Conservation (phyloP, 305 asterid species). For the Nicotiana rustica region DNA sequence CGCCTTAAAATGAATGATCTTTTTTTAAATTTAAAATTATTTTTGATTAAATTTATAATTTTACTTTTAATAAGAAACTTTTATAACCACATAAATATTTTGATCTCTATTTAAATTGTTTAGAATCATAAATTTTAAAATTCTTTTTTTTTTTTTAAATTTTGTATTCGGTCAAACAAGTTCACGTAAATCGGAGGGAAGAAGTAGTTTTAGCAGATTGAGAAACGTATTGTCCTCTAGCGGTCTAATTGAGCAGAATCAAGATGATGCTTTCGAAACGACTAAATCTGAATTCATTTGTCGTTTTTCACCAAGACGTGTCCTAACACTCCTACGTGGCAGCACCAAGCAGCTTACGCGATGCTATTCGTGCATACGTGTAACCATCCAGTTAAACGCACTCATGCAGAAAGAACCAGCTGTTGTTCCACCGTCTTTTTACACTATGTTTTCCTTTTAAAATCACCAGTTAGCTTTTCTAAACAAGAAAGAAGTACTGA, state of each 20-base stretch:
- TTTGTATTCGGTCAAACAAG: too few species aligned
- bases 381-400: constrained; percentile 28
- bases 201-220: too few species aligned
- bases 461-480: background rate
- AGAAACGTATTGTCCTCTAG: background rate
- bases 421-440: constrained; percentile 43
- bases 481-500: constrained; percentile 2
- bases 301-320: constrained; percentile 41
- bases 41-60: too few species aligned
- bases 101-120: too few species aligned
- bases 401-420: constrained; percentile 64
- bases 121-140: too few species aligned
- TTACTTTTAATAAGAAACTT: too few species aligned
- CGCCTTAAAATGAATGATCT: too few species aligned
- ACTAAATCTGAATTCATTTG: constrained; percentile 23
- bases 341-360: background rate
- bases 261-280: background rate
- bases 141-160: too few species aligned
- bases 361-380: constrained; percentile 46
- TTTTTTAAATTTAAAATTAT: too few species aligned
- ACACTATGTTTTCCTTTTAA: background rate
- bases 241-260: background rate
- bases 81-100: too few species aligned
- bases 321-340: constrained; percentile 46
- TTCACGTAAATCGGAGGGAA: too few species aligned